These are phyloP conservation scores for Tulasnella sp. DNA, from an alignment of 768 basidiomycete species.

Conservation along the genomic window DNA sequence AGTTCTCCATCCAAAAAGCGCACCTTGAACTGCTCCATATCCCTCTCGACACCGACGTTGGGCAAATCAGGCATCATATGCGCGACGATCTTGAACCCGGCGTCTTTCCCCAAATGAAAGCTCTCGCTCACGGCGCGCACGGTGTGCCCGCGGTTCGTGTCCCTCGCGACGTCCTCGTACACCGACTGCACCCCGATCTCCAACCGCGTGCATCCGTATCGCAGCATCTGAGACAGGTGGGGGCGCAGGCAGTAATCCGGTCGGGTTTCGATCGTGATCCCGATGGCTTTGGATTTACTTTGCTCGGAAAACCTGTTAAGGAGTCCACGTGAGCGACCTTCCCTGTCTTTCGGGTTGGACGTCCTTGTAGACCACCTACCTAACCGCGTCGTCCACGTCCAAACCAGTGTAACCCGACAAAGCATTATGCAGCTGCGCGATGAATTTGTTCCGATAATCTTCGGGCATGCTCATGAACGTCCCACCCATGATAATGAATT, in stretches of 20 bases:
- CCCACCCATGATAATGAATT: constrained; percentile 94
- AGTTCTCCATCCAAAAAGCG: background rate
- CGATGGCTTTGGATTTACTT: constrained; percentile 96
- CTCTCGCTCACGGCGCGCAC: constrained; percentile 94
- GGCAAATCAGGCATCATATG: constrained; percentile 99
- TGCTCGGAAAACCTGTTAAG: constrained; percentile 84
- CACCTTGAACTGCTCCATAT: constrained; percentile 90
- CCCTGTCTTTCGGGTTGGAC: too few species aligned
- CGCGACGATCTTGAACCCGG: constrained; percentile 98
- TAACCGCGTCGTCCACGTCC: constrained; percentile 92
- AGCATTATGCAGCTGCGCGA: constrained; percentile 95
- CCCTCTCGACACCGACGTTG: constrained; percentile 93
- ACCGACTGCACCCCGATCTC: constrained; percentile 99
- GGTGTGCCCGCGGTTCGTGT: constrained; percentile 97
- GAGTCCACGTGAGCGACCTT: too few species aligned
- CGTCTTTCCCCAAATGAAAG: constrained; percentile 96
- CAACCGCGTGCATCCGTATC: constrained; percentile 95
- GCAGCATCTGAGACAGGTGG: constrained; percentile 96
- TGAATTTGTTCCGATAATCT: constrained; percentile 84
- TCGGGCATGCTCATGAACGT: constrained; percentile 99
- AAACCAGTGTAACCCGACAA: constrained; percentile 88
- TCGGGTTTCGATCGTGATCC: constrained; percentile 96
- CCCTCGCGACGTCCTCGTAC: constrained; percentile 97
- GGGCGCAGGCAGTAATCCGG: constrained; percentile 97
- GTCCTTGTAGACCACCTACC: constrained; percentile 35